phyloP scores from a whole-genome alignment of 2,329 filamentous ascomycete genomes.

The Phyllachora maydis region DNA sequence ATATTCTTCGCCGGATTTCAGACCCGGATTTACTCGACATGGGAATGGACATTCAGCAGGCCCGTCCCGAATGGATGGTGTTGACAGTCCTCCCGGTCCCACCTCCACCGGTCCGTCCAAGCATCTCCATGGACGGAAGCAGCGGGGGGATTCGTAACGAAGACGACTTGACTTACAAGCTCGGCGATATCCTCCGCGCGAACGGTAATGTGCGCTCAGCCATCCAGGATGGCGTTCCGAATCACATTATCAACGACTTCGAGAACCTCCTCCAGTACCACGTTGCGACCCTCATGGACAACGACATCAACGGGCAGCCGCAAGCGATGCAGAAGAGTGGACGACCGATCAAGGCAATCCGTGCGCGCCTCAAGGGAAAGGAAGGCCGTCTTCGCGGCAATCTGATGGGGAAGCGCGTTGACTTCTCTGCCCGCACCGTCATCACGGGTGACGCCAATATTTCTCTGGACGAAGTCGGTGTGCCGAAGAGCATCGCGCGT shows the following conservation, averaged over 20 bases:
- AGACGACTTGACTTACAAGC: conserved; percentile 97
- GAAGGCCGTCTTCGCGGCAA: conserved; percentile 95
- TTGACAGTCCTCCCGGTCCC: conserved; percentile 88
- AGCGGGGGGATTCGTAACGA: conserved; percentile 85
- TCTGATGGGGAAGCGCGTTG: conserved; percentile 98
- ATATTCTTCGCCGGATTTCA: conserved; percentile 70
- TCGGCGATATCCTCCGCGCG: conserved; percentile 93
- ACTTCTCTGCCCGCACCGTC: conserved; percentile 98
- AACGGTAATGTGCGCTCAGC: conserved; percentile 89
- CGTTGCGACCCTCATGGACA: conserved; percentile 99
- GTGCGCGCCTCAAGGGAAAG: conserved; percentile 95
- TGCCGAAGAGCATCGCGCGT: conserved; percentile 79
- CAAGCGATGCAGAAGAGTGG: conserved; percentile 94
- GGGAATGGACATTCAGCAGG: conserved; percentile 85
- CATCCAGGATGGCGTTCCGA: conserved; percentile 75
- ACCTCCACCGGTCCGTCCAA: conserved; percentile 85
- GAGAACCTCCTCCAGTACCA: conserved; percentile 89
- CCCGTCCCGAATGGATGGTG: conserved; percentile 96
- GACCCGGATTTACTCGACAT: conserved; percentile 69
- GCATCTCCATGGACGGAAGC: conserved; percentile 91
- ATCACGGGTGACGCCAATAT: conserved; percentile 97
- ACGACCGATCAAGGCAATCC: conserved; percentile 87
- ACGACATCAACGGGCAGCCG: conserved; percentile 89
- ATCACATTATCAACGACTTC: conserved; percentile 81
- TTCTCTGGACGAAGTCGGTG: conserved; percentile 90